phyloP scores from a whole-genome alignment of 805 yeast genomes.

The Candida pseudofarinosa region DNA sequence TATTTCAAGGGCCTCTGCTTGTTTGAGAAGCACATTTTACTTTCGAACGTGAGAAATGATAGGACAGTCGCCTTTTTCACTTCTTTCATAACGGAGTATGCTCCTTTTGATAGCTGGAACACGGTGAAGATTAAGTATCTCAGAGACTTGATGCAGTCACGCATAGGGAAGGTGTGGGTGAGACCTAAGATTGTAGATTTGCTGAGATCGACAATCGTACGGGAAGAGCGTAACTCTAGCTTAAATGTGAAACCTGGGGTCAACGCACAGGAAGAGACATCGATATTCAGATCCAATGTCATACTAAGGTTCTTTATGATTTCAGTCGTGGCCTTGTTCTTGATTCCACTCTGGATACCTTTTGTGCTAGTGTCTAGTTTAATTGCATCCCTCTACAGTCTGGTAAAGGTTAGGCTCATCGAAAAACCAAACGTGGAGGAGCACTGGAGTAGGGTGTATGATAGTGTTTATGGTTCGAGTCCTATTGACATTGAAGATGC shows the following conservation, averaged over 20 bases:
- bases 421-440: slow-evolving; percentile 17
- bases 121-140: slow-evolving; percentile 45
- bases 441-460: slow-evolving; percentile 33
- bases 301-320: slow-evolving; percentile 21
- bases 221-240: slow-evolving; percentile 3
- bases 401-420: slow-evolving; percentile 30
- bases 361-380: slow-evolving; percentile 35
- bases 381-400: slow-evolving; percentile 35
- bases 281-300: slow-evolving; percentile 28
- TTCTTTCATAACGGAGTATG: slow-evolving; percentile 64
- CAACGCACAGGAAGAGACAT: slow-evolving; percentile 36
- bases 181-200: slow-evolving; percentile 54
- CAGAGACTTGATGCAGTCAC: slow-evolving; percentile 39
- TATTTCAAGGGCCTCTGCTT: slow-evolving; percentile 52
- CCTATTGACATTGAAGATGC: slow-evolving; percentile 30
- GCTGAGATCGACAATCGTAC: slow-evolving; percentile 17
- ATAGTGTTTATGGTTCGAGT: slow-evolving; percentile 27
- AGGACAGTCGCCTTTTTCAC: slow-evolving; percentile 87
- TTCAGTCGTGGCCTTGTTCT: slow-evolving; percentile 19
- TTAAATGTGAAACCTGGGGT: slow-evolving; percentile 4
- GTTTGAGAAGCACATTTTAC: slow-evolving; percentile 54
- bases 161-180: slow-evolving; percentile 33
- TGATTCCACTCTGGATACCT: slow-evolving; percentile 51
- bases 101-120: slow-evolving; percentile 67
- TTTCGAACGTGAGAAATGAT: slow-evolving; percentile 80